Conservation (phyloP, 78 protist genomes). For the Guillardia theta region DNA sequence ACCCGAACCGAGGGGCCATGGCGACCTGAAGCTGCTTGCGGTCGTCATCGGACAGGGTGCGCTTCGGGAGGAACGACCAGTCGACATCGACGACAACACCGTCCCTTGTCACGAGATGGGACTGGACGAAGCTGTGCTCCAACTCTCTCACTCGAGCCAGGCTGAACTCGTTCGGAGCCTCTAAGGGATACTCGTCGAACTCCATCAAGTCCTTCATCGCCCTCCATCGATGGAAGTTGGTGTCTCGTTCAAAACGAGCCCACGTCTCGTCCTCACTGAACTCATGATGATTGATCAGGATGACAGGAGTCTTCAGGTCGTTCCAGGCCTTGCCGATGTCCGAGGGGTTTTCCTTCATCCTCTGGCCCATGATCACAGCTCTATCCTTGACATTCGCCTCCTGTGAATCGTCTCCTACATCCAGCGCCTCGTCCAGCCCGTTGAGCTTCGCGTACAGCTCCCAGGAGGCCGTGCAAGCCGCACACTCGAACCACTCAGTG, state of each 20-base stretch:
- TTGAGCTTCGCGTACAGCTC: neutral
- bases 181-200: neutral
- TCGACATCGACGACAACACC: neutral
- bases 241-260: neutral
- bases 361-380: neutral
- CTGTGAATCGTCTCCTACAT: neutral
- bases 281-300: neutral
- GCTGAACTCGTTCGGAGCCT: neutral
- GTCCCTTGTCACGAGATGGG: no score
- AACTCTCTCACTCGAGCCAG: neutral
- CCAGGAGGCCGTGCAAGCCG: slow-evolving; percentile 5
- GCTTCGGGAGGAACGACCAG: no score
- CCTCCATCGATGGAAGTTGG: neutral
- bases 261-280: neutral
- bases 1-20: neutral
- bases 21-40: no score
- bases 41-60: no score
- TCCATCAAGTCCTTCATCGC: neutral
- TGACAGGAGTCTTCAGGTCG: neutral
- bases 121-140: no score
- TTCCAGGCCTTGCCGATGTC: neutral
- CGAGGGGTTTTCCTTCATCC: neutral
- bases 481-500: slow-evolving; percentile 32
- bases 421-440: slow-evolving; percentile 19
- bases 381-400: neutral